Evolutionary conservation across 208 protist species (phyloP), one percentile per base, ranked within the genome.

Genomic region (Crithidia brevicula): DNA sequence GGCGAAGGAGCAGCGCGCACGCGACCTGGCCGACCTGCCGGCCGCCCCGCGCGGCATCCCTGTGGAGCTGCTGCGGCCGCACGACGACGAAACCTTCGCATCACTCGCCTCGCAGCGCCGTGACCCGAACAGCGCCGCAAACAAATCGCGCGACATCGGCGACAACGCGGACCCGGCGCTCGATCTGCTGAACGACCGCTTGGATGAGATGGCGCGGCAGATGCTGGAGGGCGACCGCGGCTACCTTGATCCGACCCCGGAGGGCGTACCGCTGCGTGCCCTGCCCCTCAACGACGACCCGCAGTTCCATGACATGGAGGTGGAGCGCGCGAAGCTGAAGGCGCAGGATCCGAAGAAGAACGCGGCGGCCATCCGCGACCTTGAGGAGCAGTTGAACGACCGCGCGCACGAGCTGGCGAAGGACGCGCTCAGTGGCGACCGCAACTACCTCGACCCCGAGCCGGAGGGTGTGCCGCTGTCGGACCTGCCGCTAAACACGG

Each of bases 271-370:
- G 33, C 83, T 91, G 22, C 53, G 38, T n/a, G 46, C 62, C 22
- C 68, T 92, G 22, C 90, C 75, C 8, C 81, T 93, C 47, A 75
- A 92, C 77, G 70, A 66, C 25, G 90, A 95, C 43, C 74, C 81
- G 7, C 61, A 81, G 63, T 93, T 93, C 73, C 77, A 82, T 67
- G 63, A 80, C 31, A 76, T 93, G 75, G 87, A 96, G 72, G 83
- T 86, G 63, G 62, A 87, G 50, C 88, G 84, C 10, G 84, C 79
- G 23, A 73, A 72, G 47, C 69, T 92, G 49, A 79, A 85, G 49
- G 52, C 72, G 46, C 65, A 81, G 59, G 81, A 86, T 57, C 78
- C 83, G 16, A 62, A 68, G 42, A 77, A 71, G 58, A 92, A 96
- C 67, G 75, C 72, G 9, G 70, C 52, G 33, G 67, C 45, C 23